Evolutionary conservation across 805 yeast genomes (phyloP).

Genomic region (Clavispora asparagi): DNA sequence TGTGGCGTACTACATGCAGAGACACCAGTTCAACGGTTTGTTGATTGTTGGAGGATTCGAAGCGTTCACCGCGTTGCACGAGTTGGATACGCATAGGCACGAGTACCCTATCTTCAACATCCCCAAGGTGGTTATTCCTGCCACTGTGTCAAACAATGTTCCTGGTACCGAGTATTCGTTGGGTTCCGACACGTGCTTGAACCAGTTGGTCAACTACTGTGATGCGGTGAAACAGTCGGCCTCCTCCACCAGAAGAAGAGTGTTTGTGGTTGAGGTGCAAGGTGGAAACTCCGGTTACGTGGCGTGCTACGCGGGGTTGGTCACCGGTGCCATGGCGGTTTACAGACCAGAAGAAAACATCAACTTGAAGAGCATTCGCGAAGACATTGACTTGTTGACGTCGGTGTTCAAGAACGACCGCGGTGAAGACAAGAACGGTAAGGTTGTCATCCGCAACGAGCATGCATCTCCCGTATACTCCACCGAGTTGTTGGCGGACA

Average conservation of each 20-base stretch:
- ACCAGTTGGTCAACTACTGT: constrained; percentile 84
- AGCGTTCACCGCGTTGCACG: constrained; percentile 83
- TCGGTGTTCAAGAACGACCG: constrained; percentile 66
- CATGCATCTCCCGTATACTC: constrained; percentile 78
- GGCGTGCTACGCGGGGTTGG: constrained; percentile 79
- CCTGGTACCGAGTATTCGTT: constrained; percentile 98
- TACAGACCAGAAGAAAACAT: constrained; percentile 91
- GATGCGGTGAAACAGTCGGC: constrained; percentile 95
- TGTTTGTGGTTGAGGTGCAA: constrained; percentile 94
- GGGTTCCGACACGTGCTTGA: constrained; percentile 95
- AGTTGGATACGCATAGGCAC: constrained; percentile 69
- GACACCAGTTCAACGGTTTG: constrained; percentile 81
- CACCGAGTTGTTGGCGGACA: constrained; percentile 76
- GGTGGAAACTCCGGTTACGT: constrained; percentile 96
- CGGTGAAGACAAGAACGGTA: constrained; percentile 81
- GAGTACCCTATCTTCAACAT: constrained; percentile 88
- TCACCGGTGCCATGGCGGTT: constrained; percentile 86
- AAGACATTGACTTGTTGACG: constrained; percentile 40
- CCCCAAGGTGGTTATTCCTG: constrained; percentile 91
- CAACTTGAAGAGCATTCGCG: constrained; percentile 23
- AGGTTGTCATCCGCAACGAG: constrained; percentile 78
- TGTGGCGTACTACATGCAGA: constrained; percentile 89
- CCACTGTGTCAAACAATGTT: constrained; percentile 94
- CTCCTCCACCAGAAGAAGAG: constrained; percentile 88
- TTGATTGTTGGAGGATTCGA: constrained; percentile 95